phyloP scores from a whole-genome alignment of 345 rosid genomes.

The Noccaea caerulescens region DNA sequence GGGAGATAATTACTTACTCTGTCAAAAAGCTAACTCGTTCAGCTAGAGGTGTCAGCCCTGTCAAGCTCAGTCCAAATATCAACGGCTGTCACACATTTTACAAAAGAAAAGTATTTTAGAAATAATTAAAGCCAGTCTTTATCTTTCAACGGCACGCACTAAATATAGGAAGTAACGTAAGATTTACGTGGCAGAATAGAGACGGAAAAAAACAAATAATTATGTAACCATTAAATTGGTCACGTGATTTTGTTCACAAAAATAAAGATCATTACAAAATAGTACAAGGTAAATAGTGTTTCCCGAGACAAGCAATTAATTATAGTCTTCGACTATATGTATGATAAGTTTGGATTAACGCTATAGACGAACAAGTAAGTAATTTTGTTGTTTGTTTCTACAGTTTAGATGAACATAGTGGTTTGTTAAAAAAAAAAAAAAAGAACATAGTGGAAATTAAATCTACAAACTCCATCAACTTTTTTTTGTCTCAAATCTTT shows the following conservation, averaged over 20 bases:
- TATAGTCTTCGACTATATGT: slow-evolving; percentile 18
- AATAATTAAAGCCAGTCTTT: slow-evolving; percentile 6
- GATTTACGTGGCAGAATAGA: slow-evolving; percentile 14
- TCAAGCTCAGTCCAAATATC: slow-evolving; percentile 85
- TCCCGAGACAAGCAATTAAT: background rate
- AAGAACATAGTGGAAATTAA: background rate
- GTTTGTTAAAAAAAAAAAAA: no score
- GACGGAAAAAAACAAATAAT: background rate
- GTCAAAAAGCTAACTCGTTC: slow-evolving; percentile 95
- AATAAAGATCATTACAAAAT: no score
- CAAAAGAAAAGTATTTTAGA: background rate
- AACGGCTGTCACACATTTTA: slow-evolving; percentile 58
- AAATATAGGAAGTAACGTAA: slow-evolving; percentile 8
- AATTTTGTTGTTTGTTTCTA: background rate
- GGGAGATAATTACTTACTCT: slow-evolving; percentile 60
- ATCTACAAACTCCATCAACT: background rate
- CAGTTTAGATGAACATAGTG: background rate
- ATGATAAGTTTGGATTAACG: background rate
- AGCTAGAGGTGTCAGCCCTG: slow-evolving; percentile 82
- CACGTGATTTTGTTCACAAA: background rate
- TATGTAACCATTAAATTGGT: slow-evolving; percentile 1
- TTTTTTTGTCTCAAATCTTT: background rate
- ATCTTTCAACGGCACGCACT: background rate
- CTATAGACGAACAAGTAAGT: background rate
- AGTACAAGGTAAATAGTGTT: background rate